These are phyloP conservation scores for Eremothecium sinecaudum DNA, from an alignment of 1,139 yeast species.

Conservation along the genomic window DNA sequence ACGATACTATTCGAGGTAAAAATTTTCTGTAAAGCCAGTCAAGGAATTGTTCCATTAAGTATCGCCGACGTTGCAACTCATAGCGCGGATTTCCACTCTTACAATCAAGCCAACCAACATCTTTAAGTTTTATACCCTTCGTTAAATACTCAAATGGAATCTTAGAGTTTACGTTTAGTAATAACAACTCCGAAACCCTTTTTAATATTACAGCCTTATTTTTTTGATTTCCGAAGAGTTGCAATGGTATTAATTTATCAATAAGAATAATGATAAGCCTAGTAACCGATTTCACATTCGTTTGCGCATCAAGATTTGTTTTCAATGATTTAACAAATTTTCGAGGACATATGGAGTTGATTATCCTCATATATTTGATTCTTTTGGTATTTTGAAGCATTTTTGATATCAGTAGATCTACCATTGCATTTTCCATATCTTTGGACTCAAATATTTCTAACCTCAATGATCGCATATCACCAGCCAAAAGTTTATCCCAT, in stretches of 20 bases:
- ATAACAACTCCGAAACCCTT: slow-evolving; percentile 36
- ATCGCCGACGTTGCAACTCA: slow-evolving; percentile 34
- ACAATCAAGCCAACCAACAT: slow-evolving; percentile 48
- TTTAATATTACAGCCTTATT: slow-evolving; percentile 40
- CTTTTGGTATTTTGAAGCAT: slow-evolving; percentile 13
- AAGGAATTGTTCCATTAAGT: slow-evolving; percentile 32
- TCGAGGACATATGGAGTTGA: slow-evolving; percentile 19
- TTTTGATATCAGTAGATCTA: slow-evolving; percentile 9
- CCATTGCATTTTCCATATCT: not conserved
- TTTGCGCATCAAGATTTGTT: slow-evolving; percentile 13
- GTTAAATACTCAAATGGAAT: slow-evolving; percentile 29
- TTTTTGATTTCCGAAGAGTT: slow-evolving; percentile 44
- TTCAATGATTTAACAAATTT: not conserved
- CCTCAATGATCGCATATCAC: slow-evolving; percentile 7
- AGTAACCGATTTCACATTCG: slow-evolving; percentile 29
- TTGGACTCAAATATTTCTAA: slow-evolving; percentile 1
- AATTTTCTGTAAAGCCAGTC: slow-evolving; percentile 49
- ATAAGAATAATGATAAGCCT: slow-evolving; percentile 36
- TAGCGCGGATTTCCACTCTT: slow-evolving; percentile 23
- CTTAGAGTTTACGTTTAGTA: slow-evolving; percentile 32
- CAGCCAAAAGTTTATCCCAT: slow-evolving; percentile 10
- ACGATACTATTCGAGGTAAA: slow-evolving; percentile 40
- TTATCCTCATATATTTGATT: slow-evolving; percentile 13
- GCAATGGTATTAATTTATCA: slow-evolving; percentile 44
- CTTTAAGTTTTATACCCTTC: slow-evolving; percentile 33